phyloP scores from a whole-genome alignment of 768 basidiomycete genomes.

The Leccinellum rugosiceps region DNA sequence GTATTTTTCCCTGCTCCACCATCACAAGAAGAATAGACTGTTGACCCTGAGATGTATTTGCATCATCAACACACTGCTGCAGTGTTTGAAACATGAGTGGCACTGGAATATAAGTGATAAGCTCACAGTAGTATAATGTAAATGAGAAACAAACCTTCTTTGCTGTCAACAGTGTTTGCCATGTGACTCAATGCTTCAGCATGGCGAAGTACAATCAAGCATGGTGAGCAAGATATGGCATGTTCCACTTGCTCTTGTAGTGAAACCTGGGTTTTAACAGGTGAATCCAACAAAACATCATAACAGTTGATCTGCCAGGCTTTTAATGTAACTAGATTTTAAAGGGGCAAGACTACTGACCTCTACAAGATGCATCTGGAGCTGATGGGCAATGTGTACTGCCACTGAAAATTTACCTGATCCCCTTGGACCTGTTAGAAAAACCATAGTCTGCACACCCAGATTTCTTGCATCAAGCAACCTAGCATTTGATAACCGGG shows the following conservation, averaged over 20 bases:
- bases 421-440: constrained; percentile 79
- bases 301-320: constrained; percentile 78
- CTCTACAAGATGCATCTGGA: constrained; percentile 81
- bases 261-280: constrained; percentile 68
- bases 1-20: constrained; percentile 60
- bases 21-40: constrained; percentile 79
- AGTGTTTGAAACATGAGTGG: constrained; percentile 54
- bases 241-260: constrained; percentile 73
- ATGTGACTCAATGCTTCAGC: constrained; percentile 76
- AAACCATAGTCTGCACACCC: constrained; percentile 62
- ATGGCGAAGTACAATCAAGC: constrained; percentile 76
- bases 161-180: constrained; percentile 55
- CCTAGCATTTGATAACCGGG: constrained; percentile 58
- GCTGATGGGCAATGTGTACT: constrained; percentile 47
- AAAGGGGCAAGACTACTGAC: constrained; percentile 33
- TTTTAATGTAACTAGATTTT: neutral
- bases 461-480: constrained; percentile 57
- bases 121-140: neutral
- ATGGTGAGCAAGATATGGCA: constrained; percentile 77
- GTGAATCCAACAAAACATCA: constrained; percentile 74
- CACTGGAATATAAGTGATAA: constrained; percentile 39
- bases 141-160: constrained; percentile 42
- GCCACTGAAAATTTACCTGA: constrained; percentile 75
- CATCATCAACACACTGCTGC: constrained; percentile 57
- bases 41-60: constrained; percentile 58